Percentiles rank a stretch among this genome's conserved stretches.
Evolutionary conservation across 805 yeast species (phyloP).

Genomic region (Scheffersomyces coipomensis): DNA sequence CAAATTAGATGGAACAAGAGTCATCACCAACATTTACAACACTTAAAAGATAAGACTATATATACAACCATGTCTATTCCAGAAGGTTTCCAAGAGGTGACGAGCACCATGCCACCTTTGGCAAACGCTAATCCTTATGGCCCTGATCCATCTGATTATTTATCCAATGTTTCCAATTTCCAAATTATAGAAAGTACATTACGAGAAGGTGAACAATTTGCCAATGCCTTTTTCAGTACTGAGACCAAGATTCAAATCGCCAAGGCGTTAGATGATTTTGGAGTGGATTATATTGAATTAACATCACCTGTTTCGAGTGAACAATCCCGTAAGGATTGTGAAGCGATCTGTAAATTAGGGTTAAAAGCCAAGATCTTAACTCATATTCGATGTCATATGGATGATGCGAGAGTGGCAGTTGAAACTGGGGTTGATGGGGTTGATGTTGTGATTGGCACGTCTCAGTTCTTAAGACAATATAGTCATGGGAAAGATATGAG

Average conservation of each 20-base stretch:
- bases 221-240: slow-evolving; percentile 92
- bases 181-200: slow-evolving; percentile 93
- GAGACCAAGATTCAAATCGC: slow-evolving; percentile 97
- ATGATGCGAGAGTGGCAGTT: slow-evolving; percentile 95
- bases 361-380: slow-evolving; percentile 93
- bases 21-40: neutral
- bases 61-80: slow-evolving; percentile 20
- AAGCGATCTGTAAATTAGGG: slow-evolving; percentile 96
- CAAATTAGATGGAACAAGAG: too few species aligned
- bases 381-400: slow-evolving; percentile 98
- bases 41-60: slow-evolving; percentile 1
- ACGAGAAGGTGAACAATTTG: slow-evolving; percentile 98
- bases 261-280: slow-evolving; percentile 94
- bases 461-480: slow-evolving; percentile 89
- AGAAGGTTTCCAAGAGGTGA: slow-evolving; percentile 32
- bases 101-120: slow-evolving; percentile 28
- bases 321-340: slow-evolving; percentile 90
- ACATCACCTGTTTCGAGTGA: slow-evolving; percentile 98
- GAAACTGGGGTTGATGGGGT: slow-evolving; percentile 99
- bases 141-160: slow-evolving; percentile 88
- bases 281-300: slow-evolving; percentile 96
- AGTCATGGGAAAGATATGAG: slow-evolving; percentile 99
- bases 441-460: slow-evolving; percentile 96
- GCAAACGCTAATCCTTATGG: slow-evolving; percentile 75
- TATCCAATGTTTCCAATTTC: slow-evolving; percentile 85